Evolutionary conservation across 208 protist species (phyloP).

Genomic region (Borovskyia barvae): DNA sequence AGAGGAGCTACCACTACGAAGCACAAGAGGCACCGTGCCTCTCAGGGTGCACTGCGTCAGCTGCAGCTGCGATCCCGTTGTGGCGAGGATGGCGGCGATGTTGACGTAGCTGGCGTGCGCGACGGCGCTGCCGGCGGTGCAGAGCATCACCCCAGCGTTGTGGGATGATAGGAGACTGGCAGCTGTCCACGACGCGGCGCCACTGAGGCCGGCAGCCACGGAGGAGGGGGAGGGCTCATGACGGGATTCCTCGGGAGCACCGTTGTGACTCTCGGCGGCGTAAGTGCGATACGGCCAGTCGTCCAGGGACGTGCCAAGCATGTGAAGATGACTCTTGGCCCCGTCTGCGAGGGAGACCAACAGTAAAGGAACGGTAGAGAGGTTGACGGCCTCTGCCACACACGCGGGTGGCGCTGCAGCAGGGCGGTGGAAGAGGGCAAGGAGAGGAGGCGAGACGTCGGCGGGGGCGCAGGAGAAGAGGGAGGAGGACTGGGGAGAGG

Average conservation of each 20-base stretch:
- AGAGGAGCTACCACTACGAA: not conserved
- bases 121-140: slow-evolving; percentile 5
- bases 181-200: too few species aligned
- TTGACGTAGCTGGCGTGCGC: slow-evolving; percentile 2
- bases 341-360: slow-evolving; percentile 12
- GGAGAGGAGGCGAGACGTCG: not conserved
- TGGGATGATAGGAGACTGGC: not conserved
- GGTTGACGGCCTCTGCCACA: not conserved
- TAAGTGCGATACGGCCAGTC: slow-evolving; percentile 12
- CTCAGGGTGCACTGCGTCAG: slow-evolving; percentile 8
- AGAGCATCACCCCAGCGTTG: slow-evolving; percentile 15
- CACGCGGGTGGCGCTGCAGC: not conserved
- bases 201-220: too few species aligned
- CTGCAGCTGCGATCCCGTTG: not conserved
- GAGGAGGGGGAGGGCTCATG: too few species aligned
- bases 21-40: not conserved
- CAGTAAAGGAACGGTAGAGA: slow-evolving; percentile 6
- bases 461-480: not conserved
- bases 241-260: too few species aligned
- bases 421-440: not conserved
- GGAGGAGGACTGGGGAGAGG: not conserved
- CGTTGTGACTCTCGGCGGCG: not conserved
- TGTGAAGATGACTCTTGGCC: slow-evolving; percentile 22
- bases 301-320: slow-evolving; percentile 12
- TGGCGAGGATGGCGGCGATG: slow-evolving; percentile 2